Evolutionary conservation across 2,329 filamentous ascomycete genomes (phyloP).

Genomic region (Phialocephala sp.): DNA sequence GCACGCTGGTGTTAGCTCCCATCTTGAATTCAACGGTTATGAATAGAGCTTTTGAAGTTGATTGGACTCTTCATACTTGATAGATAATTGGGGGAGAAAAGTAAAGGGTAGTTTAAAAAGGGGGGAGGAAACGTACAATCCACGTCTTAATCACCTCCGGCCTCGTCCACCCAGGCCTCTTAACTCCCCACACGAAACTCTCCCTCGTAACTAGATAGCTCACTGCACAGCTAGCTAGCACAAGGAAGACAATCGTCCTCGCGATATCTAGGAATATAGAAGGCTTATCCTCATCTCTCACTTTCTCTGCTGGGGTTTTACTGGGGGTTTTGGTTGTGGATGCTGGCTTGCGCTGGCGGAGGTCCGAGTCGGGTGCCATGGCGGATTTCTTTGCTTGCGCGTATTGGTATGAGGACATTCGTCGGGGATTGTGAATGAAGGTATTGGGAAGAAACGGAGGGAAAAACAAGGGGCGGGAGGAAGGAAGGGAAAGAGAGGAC

Average conservation of each 20-base stretch:
- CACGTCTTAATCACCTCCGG: slow-evolving; percentile 33
- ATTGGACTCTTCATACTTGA: background rate
- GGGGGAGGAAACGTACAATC: slow-evolving; percentile 33
- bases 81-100: background rate
- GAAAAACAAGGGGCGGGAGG: background rate
- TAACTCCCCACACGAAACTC: slow-evolving; percentile 38
- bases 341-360: slow-evolving; percentile 8
- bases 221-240: slow-evolving; percentile 34
- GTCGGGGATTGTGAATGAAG: background rate
- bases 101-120: background rate
- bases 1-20: slow-evolving; percentile 1
- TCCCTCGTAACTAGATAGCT: slow-evolving; percentile 42
- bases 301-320: slow-evolving; percentile 20
- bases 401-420: slow-evolving; percentile 24
- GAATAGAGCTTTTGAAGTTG: background rate
- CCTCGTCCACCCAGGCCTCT: slow-evolving; percentile 37
- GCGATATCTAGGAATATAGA: slow-evolving; percentile 38
- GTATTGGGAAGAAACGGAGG: background rate
- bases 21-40: background rate
- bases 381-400: slow-evolving; percentile 13
- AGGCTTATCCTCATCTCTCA: slow-evolving; percentile 37
- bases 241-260: slow-evolving; percentile 38
- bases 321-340: background rate
- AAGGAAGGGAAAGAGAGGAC: background rate
- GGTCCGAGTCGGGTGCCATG: background rate